phyloP scores from a whole-genome alignment of 345 rosid genomes.

The Pelargonium nanum region DNA sequence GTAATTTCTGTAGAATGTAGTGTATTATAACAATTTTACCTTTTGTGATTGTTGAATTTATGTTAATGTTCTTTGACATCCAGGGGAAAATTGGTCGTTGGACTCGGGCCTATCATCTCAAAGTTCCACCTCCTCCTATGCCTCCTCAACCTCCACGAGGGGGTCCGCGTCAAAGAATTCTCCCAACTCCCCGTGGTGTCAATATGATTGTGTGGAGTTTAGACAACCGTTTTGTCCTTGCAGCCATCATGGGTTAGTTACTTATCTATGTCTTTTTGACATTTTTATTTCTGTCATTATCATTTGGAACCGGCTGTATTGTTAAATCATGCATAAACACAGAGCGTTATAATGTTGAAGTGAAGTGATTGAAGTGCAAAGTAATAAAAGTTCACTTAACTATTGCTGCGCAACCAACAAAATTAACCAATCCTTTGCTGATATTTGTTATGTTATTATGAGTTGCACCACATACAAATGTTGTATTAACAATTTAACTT shows the following conservation, averaged over 20 bases:
- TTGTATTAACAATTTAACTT: too few species aligned
- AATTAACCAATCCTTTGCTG: too few species aligned
- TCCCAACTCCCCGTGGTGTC: conserved; percentile 98
- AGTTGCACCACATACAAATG: too few species aligned
- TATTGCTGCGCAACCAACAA: too few species aligned
- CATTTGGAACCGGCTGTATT: background rate
- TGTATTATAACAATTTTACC: background rate
- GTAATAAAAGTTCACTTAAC: too few species aligned
- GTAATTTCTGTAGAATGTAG: conserved; percentile 1
- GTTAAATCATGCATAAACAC: background rate
- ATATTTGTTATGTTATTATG: too few species aligned
- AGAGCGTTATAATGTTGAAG: background rate
- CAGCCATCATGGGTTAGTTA: conserved; percentile 88
- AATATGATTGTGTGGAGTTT: conserved; percentile 97
- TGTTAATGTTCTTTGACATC: conserved; percentile 14
- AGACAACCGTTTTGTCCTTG: conserved; percentile 98
- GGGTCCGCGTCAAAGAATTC: conserved; percentile 94
- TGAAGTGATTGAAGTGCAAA: background rate
- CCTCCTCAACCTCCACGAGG: conserved; percentile 93
- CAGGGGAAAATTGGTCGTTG: conserved; percentile 88
- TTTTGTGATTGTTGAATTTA: conserved; percentile 1
- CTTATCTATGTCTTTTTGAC: conserved; percentile 3
- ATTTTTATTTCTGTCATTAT: background rate
- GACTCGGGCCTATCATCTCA: conserved; percentile 84
- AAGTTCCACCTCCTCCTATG: conserved; percentile 98